Evolutionary conservation across 2,329 filamentous ascomycete species (phyloP).

Genomic region (Sclerotinia borealis): DNA sequence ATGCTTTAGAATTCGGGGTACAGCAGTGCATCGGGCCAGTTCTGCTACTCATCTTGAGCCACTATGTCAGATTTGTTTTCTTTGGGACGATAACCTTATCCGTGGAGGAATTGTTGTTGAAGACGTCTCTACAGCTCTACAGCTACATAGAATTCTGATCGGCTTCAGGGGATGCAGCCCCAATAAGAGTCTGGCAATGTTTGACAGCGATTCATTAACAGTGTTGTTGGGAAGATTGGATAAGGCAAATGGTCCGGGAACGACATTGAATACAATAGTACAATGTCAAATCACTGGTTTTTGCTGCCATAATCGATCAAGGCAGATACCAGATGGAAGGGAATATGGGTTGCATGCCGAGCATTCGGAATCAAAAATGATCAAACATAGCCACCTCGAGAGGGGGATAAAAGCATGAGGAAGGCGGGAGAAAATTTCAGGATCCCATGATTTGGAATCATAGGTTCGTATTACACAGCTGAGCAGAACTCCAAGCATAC

Average conservation of each 20-base stretch:
- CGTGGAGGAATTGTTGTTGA: not conserved
- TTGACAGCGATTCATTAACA: not conserved
- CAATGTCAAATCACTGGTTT: not conserved
- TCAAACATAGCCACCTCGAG: not conserved
- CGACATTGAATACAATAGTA: not conserved
- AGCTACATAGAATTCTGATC: too few species aligned
- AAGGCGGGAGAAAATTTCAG: not conserved
- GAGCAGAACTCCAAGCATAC: not conserved
- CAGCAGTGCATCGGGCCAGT: not conserved
- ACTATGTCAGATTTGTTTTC: too few species aligned
- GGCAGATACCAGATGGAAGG: not conserved
- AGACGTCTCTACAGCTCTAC: not conserved
- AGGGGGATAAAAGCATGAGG: not conserved
- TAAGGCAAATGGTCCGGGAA: too few species aligned
- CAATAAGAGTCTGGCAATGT: not conserved
- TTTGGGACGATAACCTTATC: not conserved
- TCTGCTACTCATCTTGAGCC: not conserved
- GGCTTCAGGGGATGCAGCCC: not conserved
- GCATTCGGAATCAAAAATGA: not conserved
- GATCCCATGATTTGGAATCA: not conserved
- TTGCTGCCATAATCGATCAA: not conserved
- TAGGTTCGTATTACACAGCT: not conserved
- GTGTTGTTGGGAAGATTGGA: not conserved
- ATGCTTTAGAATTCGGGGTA: not conserved
- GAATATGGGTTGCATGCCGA: not conserved